These are phyloP conservation scores for Dendrobium catenatum DNA, from an alignment of 106 monocot genomes.

Conservation along the genomic window DNA sequence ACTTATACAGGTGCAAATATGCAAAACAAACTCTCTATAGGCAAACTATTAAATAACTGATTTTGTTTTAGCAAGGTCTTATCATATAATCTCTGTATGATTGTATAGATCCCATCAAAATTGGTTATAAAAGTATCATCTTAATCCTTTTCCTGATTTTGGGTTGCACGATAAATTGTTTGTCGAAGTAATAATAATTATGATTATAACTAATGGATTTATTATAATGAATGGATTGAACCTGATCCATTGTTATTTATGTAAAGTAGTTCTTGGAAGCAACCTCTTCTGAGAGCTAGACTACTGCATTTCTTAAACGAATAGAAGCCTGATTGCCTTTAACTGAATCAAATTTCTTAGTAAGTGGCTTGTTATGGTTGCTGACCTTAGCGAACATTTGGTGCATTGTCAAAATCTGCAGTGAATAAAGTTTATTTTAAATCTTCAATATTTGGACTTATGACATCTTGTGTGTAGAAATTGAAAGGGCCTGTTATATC, in stretches of 20 bases:
- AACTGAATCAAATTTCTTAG: not conserved
- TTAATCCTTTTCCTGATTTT: too few species aligned
- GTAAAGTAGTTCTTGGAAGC: not conserved
- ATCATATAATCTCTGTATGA: too few species aligned
- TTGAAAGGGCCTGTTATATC: not conserved
- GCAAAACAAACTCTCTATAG: too few species aligned
- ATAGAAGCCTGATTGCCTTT: not conserved
- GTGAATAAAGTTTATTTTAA: not conserved
- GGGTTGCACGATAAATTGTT: too few species aligned
- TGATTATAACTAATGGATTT: not conserved
- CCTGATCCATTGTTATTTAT: not conserved
- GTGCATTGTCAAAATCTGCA: not conserved
- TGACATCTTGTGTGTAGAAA: not conserved
- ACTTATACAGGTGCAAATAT: too few species aligned
- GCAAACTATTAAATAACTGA: too few species aligned
- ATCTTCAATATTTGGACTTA: not conserved
- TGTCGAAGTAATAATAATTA: too few species aligned
- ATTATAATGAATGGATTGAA: not conserved
- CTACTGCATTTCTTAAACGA: not conserved
- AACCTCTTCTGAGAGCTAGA: not conserved
- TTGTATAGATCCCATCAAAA: too few species aligned
- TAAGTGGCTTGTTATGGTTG: not conserved
- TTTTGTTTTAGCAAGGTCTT: too few species aligned
- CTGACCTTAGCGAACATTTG: not conserved
- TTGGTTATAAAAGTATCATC: too few species aligned